Percentiles rank a stretch among this genome's conserved stretches.
Conservation (phyloP, 495 filamentous ascomycete genomes). For the Penicillium longicatenatum region DNA sequence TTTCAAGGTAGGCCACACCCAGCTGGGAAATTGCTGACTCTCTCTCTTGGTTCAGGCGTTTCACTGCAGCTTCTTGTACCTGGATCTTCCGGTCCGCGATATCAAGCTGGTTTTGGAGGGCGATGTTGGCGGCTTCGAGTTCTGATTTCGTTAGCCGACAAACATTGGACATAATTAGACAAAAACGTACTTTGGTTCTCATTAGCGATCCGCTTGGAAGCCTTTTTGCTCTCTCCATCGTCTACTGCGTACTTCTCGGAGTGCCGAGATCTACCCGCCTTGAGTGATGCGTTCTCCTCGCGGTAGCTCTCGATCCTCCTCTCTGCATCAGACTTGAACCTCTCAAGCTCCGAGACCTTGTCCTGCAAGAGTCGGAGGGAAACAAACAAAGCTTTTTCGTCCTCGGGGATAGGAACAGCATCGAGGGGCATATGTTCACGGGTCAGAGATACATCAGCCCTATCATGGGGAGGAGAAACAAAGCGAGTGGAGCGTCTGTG, state of each 20-base stretch:
- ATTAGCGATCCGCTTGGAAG: slow-evolving; percentile 39
- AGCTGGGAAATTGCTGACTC: slow-evolving; percentile 67
- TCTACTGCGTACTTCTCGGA: slow-evolving; percentile 46
- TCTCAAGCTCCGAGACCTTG: slow-evolving; percentile 63
- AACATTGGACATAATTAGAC: not conserved
- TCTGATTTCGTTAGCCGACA: slow-evolving; percentile 37
- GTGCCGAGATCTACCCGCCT: slow-evolving; percentile 45
- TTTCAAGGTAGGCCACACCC: slow-evolving; percentile 61
- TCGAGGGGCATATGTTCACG: slow-evolving; percentile 56
- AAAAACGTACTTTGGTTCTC: slow-evolving; percentile 58
- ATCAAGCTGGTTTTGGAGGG: slow-evolving; percentile 60
- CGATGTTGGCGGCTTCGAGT: slow-evolving; percentile 59
- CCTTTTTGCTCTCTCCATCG: slow-evolving; percentile 37
- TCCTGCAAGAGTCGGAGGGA: slow-evolving; percentile 68
- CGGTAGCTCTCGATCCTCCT: slow-evolving; percentile 57
- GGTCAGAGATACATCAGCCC: slow-evolving; percentile 38
- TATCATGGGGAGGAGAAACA: slow-evolving; percentile 47
- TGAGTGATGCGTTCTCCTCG: slow-evolving; percentile 57
- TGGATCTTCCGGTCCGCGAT: slow-evolving; percentile 59
- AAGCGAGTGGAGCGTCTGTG: slow-evolving; percentile 58
- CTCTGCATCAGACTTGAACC: slow-evolving; percentile 58
- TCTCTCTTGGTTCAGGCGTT: slow-evolving; percentile 62
- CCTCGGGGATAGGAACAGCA: slow-evolving; percentile 64
- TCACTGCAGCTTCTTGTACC: slow-evolving; percentile 59
- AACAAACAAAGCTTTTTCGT: slow-evolving; percentile 70